These are phyloP conservation scores for Wallacemonas sp. DNA, from an alignment of 208 protist genomes.

Conservation along the genomic window DNA sequence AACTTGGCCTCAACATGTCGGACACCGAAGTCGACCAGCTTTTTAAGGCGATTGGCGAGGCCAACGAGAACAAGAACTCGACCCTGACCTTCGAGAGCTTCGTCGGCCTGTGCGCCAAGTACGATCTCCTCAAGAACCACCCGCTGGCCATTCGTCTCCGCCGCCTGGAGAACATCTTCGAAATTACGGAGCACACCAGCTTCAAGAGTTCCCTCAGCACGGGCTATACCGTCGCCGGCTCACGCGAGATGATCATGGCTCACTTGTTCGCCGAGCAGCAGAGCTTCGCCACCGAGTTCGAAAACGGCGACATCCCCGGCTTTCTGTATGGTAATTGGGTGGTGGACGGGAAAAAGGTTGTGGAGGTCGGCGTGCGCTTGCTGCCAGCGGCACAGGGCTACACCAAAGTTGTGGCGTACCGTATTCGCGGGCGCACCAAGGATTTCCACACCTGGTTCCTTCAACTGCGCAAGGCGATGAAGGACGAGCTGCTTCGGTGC, in stretches of 20 bases:
- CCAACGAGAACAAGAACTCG: slow-evolving; percentile 20
- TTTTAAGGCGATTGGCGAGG: slow-evolving; percentile 61
- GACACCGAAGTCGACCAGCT: slow-evolving; percentile 64
- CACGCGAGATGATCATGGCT: slow-evolving; percentile 66
- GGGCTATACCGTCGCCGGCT: slow-evolving; percentile 81
- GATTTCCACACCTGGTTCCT: slow-evolving; percentile 86
- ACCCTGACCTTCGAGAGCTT: slow-evolving; percentile 84
- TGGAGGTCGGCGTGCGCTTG: slow-evolving; percentile 75
- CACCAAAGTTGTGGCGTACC: slow-evolving; percentile 82
- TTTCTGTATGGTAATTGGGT: slow-evolving; percentile 74
- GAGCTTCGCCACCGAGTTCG: slow-evolving; percentile 59
- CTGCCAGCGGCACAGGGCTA: slow-evolving; percentile 63
- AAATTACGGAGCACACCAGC: slow-evolving; percentile 57
- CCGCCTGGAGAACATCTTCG: slow-evolving; percentile 74
- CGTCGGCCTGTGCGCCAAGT: slow-evolving; percentile 63
- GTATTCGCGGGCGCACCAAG: slow-evolving; percentile 77
- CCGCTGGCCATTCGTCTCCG: slow-evolving; percentile 73
- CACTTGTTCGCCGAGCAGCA: slow-evolving; percentile 57
- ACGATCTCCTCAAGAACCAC: slow-evolving; percentile 84
- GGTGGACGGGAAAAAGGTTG: slow-evolving; percentile 41
- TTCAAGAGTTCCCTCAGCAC: slow-evolving; percentile 66
- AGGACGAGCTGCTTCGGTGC: slow-evolving; percentile 76
- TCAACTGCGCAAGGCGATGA: slow-evolving; percentile 64
- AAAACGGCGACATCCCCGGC: slow-evolving; percentile 48
- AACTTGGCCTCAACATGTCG: slow-evolving; percentile 54